These are phyloP conservation scores for Boechera stricta DNA, from an alignment of 345 rosid species.

Conservation along the genomic window DNA sequence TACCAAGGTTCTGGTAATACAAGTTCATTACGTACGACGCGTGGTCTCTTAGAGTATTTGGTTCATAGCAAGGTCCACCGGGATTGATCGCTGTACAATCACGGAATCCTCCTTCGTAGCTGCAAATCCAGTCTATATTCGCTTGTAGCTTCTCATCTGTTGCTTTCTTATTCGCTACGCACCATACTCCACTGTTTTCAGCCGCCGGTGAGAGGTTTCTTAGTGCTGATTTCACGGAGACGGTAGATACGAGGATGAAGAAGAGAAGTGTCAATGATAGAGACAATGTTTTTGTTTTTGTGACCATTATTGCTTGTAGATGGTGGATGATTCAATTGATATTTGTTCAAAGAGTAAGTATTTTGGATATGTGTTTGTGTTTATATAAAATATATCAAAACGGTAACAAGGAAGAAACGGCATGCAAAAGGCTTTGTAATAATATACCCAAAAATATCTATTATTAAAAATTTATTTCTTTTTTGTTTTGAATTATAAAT, in stretches of 20 bases:
- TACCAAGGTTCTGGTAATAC: constrained; percentile 11
- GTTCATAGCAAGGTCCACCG: constrained; percentile 33
- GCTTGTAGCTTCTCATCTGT: constrained; percentile 17
- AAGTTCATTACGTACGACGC: constrained; percentile 34
- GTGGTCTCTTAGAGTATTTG: constrained; percentile 21
- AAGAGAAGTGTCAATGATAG: constrained; percentile 8
- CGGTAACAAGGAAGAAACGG: not conserved
- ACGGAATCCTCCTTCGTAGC: constrained; percentile 17
- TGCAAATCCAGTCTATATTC: constrained; percentile 35
- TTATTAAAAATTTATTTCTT: not conserved
- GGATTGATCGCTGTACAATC: constrained; percentile 29
- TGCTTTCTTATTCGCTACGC: constrained; percentile 14
- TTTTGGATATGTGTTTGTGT: not conserved
- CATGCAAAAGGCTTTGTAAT: not conserved
- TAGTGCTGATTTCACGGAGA: not conserved
- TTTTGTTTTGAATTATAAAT: not conserved
- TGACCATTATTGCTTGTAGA: not conserved
- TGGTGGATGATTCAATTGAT: not conserved
- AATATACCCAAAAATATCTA: not conserved
- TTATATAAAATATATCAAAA: not conserved
- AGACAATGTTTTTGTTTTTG: constrained; percentile 16
- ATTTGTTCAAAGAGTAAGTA: not conserved
- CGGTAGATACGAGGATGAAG: constrained; percentile 7
- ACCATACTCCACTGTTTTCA: constrained; percentile 9
- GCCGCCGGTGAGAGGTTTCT: not conserved